A percentile compares a stretch with the other conserved stretches of the same genome.
phyloP scores from a whole-genome alignment of 192 early-diverging fungal species.

The Coemansia sp. region DNA sequence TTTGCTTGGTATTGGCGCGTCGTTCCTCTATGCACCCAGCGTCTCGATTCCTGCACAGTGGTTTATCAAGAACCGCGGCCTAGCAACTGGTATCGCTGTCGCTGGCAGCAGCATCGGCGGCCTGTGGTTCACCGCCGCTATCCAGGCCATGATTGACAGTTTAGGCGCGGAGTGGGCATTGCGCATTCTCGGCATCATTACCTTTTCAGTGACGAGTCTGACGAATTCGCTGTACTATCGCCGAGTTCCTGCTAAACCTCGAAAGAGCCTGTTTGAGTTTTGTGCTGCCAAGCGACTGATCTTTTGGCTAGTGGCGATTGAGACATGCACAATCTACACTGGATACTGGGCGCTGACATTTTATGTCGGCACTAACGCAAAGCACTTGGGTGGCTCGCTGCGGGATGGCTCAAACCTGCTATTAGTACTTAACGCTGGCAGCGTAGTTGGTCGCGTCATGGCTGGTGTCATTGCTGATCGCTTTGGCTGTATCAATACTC shows the following conservation, averaged over 20 bases:
- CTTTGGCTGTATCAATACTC: conserved; percentile 41
- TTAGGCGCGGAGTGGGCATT: conserved; percentile 71
- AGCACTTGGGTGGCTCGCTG: conserved; percentile 26
- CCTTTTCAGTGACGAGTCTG: conserved; percentile 39
- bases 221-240: conserved; percentile 40
- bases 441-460: conserved; percentile 33
- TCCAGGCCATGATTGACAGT: conserved; percentile 61
- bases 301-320: conserved; percentile 41
- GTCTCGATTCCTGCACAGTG: conserved; percentile 66
- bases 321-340: conserved; percentile 35
- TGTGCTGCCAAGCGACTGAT: conserved; percentile 25
- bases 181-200: conserved; percentile 65
- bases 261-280: conserved; percentile 42
- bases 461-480: conserved; percentile 43
- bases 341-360: conserved; percentile 56
- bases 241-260: conserved; percentile 56
- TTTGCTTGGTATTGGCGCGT: conserved; percentile 62
- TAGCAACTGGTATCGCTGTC: conserved; percentile 66
- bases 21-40: conserved; percentile 60
- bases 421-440: conserved; percentile 41
- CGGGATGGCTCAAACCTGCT: conserved; percentile 39
- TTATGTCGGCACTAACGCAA: conserved; percentile 39
- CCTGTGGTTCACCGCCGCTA: conserved; percentile 62
- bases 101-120: conserved; percentile 66
- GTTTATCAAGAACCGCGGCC: conserved; percentile 58